phyloP scores from a whole-genome alignment of 306 rosid genomes.

The Quercus alba region DNA sequence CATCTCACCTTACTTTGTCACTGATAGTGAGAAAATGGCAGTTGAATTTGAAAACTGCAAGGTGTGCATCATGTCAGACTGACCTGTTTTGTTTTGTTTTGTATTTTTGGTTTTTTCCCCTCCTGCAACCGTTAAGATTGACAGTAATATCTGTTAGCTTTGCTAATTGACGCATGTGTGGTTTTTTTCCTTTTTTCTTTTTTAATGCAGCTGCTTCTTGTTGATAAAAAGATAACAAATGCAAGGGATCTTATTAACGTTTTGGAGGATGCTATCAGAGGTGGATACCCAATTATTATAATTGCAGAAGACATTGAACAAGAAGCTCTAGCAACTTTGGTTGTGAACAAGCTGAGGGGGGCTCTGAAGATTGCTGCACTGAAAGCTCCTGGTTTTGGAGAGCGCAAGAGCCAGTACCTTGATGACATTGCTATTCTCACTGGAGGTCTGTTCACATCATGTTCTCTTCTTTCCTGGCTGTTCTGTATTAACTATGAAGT shows the following conservation, averaged over 20 bases:
- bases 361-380: conserved; percentile 96
- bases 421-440: conserved; percentile 96
- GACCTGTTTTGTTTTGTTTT: neutral
- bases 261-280: conserved; percentile 91
- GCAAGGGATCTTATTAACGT: conserved; percentile 92
- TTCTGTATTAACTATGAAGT: neutral
- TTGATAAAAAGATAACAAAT: conserved; percentile 88
- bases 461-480: neutral
- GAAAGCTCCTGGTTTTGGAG: conserved; percentile 99
- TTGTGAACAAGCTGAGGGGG: conserved; percentile 96
- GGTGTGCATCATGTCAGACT: conserved; percentile 33
- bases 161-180: too few relatives aligned
- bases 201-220: conserved; percentile 82
- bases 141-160: neutral
- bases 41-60: conserved; percentile 96
- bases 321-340: conserved; percentile 96
- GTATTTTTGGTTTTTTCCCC: neutral
- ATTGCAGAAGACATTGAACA: conserved; percentile 96
- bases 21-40: conserved; percentile 96
- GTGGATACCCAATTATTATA: conserved; percentile 79
- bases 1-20: conserved; percentile 94
- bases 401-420: conserved; percentile 99
- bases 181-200: conserved; percentile 9
- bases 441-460: conserved; percentile 53
- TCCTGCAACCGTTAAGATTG: neutral